These are phyloP conservation scores for Petunia axillaris DNA, from an alignment of 257 asterid genomes.

Conservation along the genomic window DNA sequence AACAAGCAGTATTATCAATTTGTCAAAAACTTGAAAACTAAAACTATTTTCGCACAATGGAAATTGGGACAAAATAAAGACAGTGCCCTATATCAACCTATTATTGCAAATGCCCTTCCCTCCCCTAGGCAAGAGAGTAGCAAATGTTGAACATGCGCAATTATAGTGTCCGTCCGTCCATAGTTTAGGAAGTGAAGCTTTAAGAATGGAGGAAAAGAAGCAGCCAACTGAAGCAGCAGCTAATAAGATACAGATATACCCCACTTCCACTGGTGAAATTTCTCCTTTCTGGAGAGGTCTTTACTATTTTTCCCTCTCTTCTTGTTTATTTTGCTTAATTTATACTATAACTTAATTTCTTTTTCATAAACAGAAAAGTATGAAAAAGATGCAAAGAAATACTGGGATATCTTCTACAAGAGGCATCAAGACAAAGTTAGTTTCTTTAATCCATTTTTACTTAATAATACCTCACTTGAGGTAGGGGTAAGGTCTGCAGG, in stretches of 20 bases:
- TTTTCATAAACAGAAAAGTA: conserved; percentile 66
- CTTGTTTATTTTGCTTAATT: not conserved
- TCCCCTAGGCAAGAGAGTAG: not conserved
- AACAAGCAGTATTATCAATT: no score
- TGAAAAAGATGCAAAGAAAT: conserved; percentile 89
- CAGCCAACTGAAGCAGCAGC: conserved; percentile 36
- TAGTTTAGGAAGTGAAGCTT: conserved; percentile 34
- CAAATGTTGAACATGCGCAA: conserved; percentile 7
- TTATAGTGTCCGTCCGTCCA: not conserved
- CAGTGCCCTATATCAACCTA: no score
- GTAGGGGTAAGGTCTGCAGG: no score
- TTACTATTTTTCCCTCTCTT: conserved; percentile 23
- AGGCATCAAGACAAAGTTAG: conserved; percentile 88
- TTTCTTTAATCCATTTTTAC: conserved; percentile 27
- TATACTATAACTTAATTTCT: conserved; percentile 16
- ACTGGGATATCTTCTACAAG: conserved; percentile 95
- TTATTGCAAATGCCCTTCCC: not conserved
- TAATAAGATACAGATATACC: conserved; percentile 72
- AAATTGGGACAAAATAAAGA: no score
- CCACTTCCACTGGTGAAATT: conserved; percentile 77
- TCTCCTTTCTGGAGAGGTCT: conserved; percentile 87
- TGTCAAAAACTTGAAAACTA: no score
- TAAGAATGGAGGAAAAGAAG: conserved; percentile 33
- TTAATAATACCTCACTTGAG: not conserved
- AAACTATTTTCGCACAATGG: no score